phyloP scores from a whole-genome alignment of 441 rosid species.

The Bocquillonia castaneifolia region DNA sequence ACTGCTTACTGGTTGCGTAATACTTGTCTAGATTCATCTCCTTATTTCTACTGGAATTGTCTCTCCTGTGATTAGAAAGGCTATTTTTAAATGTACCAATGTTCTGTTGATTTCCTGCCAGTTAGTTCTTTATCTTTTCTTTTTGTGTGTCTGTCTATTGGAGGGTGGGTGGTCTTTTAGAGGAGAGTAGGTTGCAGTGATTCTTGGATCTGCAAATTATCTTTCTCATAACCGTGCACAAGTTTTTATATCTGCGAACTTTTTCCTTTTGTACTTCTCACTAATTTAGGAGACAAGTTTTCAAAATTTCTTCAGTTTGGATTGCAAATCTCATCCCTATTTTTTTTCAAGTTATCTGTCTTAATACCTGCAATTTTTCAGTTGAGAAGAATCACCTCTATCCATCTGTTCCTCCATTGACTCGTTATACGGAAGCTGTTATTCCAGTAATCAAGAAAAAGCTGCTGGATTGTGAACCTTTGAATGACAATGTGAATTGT shows the following conservation, averaged over 20 bases:
- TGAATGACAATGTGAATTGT: slow-evolving; percentile 45
- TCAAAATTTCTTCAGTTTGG: not conserved
- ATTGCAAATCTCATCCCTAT: not conserved
- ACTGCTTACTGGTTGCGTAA: not conserved
- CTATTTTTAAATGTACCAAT: not conserved
- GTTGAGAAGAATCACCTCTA: slow-evolving; percentile 76
- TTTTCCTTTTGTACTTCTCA: not conserved
- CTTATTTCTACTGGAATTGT: not conserved
- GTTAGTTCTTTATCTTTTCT: not conserved
- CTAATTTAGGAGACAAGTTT: not conserved
- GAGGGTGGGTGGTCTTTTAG: not conserved
- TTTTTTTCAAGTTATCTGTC: slow-evolving; percentile 11
- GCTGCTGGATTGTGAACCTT: slow-evolving; percentile 43
- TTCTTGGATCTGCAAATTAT: not conserved
- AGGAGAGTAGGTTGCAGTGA: too few relatives aligned
- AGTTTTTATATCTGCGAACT: not conserved
- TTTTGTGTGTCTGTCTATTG: too few relatives aligned
- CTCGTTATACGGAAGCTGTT: slow-evolving; percentile 74
- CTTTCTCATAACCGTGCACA: not conserved
- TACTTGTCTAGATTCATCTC: not conserved
- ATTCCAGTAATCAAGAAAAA: slow-evolving; percentile 69
- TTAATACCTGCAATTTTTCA: too few relatives aligned
- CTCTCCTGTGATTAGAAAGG: not conserved
- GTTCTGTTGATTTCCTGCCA: not conserved
- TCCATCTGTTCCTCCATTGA: slow-evolving; percentile 86